These are phyloP conservation scores for Silene latifolia DNA, from an alignment of 148 eudicot genomes.

Conservation along the genomic window DNA sequence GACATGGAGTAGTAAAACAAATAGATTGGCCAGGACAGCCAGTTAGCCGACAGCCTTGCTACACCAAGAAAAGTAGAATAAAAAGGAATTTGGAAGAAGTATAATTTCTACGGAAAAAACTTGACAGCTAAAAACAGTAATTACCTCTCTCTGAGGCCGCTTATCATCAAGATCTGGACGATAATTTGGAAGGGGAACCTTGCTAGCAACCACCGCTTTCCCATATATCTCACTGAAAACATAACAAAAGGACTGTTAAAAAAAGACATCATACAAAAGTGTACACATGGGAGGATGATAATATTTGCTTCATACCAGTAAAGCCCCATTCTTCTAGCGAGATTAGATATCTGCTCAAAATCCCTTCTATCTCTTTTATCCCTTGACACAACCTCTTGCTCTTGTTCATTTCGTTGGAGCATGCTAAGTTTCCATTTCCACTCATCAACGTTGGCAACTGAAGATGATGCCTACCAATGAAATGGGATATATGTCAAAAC, in stretches of 20 bases:
- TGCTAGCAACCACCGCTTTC: constrained; percentile 92
- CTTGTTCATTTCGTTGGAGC: constrained; percentile 71
- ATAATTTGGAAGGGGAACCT: constrained; percentile 96
- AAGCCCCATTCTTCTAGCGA: constrained; percentile 90
- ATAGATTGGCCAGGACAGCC: constrained; percentile 2
- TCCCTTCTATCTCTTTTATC: constrained; percentile 95
- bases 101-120: neutral
- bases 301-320: constrained; percentile 53
- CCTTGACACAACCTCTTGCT: constrained; percentile 80
- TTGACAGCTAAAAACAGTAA: neutral
- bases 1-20: neutral
- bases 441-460: constrained; percentile 93
- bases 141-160: constrained; percentile 99
- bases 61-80: neutral
- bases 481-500: neutral
- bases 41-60: neutral
- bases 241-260: constrained; percentile 12
- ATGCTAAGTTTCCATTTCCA: constrained; percentile 99
- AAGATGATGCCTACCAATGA: constrained; percentile 73
- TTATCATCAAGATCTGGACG: constrained; percentile 99
- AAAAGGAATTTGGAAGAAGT: neutral
- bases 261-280: neutral
- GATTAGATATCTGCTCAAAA: constrained; percentile 85
- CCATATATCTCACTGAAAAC: constrained; percentile 72
- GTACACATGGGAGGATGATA: neutral